A percentile compares a stretch with the other conserved stretches of the same genome.
Conservation (phyloP, 2,329 filamentous ascomycete genomes). For the Colletotrichum sp. region DNA sequence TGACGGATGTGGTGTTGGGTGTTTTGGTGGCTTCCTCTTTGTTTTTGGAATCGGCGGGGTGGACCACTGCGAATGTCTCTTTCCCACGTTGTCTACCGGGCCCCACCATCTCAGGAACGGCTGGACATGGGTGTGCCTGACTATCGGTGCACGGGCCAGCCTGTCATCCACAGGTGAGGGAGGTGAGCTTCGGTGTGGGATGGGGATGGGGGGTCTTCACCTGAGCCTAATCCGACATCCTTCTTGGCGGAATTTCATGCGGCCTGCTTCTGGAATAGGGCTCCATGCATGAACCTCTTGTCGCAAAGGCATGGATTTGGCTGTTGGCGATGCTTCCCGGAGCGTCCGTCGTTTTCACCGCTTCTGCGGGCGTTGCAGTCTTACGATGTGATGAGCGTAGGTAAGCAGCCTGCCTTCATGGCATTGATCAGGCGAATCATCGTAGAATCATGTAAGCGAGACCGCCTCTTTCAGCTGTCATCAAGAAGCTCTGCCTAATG, state of each 20-base stretch:
- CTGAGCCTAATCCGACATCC: background rate
- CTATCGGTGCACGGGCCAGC: background rate
- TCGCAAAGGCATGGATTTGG: background rate
- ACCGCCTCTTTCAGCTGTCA: background rate
- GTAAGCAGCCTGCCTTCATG: background rate
- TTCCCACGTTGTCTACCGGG: conserved; percentile 1
- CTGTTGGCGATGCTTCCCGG: background rate
- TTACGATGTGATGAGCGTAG: background rate
- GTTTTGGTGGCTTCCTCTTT: background rate
- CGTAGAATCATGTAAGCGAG: background rate
- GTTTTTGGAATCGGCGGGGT: background rate
- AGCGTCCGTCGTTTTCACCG: background rate
- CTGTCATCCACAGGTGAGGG: background rate
- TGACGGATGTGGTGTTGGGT: background rate
- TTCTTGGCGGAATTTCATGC: background rate
- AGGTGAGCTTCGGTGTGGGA: background rate
- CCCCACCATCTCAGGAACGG: background rate
- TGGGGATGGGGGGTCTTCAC: background rate
- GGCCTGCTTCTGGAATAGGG: background rate
- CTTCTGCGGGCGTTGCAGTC: background rate
- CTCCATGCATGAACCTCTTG: background rate
- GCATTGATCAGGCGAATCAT: background rate
- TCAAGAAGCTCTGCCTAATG: background rate
- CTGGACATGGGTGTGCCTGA: background rate
- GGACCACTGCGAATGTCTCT: background rate